Percentiles rank a stretch among this genome's conserved stretches.
phyloP scores from a whole-genome alignment of 306 rosid species.

The Sindora glabra region DNA sequence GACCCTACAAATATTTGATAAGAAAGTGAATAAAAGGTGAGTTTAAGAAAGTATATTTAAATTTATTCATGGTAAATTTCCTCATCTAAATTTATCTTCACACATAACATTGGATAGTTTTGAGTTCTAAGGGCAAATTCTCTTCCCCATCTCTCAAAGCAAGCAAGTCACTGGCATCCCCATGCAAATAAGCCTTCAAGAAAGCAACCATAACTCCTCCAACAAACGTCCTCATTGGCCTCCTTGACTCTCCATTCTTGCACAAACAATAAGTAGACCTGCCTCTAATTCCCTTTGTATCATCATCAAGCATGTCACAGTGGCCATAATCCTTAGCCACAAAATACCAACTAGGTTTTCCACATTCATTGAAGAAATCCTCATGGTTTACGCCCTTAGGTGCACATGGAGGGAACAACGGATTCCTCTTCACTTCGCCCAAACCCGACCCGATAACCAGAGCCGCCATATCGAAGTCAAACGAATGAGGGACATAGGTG shows the following conservation, averaged over 20 bases:
- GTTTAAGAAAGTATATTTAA: too few species aligned
- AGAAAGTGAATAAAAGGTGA: too few species aligned
- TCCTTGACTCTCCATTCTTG: constrained; percentile 64
- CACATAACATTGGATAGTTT: constrained; percentile 21
- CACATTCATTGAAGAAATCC: constrained; percentile 60
- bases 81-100: too few species aligned
- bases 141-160: constrained; percentile 36
- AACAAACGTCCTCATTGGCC: constrained; percentile 84
- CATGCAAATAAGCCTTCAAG: constrained; percentile 53
- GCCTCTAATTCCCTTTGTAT: constrained; percentile 63
- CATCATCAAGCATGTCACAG: constrained; percentile 73
- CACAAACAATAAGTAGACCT: constrained; percentile 48
- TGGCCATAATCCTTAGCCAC: constrained; percentile 74
- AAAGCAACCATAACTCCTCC: constrained; percentile 76
- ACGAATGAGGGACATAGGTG: constrained; percentile 55
- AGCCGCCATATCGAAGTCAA: constrained; percentile 47
- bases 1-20: too few species aligned
- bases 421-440: constrained; percentile 52
- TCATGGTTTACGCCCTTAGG: constrained; percentile 76
- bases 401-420: constrained; percentile 71
- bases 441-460: constrained; percentile 67
- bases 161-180: constrained; percentile 32
- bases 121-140: constrained; percentile 42
- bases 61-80: too few species aligned
- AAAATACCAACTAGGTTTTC: constrained; percentile 51